Conservation (phyloP, 2,329 filamentous ascomycete genomes). For the Stemphylium lycopersici region DNA sequence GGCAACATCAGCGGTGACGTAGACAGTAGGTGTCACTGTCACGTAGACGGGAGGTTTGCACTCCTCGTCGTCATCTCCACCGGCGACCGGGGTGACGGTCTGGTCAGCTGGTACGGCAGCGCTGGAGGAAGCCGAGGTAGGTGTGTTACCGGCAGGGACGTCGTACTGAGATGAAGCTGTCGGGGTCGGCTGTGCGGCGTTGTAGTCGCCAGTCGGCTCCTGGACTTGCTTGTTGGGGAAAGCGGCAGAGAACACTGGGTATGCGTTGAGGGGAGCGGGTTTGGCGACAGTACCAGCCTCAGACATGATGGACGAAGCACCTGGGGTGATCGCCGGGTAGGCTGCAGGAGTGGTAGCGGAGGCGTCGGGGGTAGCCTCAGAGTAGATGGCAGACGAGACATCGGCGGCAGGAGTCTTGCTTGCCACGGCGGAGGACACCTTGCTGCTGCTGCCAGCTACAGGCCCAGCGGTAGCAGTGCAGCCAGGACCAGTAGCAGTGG, state of each 20-base stretch:
- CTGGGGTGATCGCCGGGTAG: background rate
- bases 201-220: slow-evolving; percentile 1
- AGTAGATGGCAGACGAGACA: slow-evolving; percentile 1
- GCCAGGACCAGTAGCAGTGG: slow-evolving; percentile 30
- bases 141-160: background rate
- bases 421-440: background rate
- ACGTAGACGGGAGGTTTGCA: slow-evolving; percentile 33
- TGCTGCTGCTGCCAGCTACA: slow-evolving; percentile 4
- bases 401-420: slow-evolving; percentile 8
- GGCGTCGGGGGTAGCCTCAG: background rate
- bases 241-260: slow-evolving; percentile 15
- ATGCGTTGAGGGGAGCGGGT: background rate
- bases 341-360: background rate
- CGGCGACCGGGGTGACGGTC: slow-evolving; percentile 6
- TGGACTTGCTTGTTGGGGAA: slow-evolving; percentile 19
- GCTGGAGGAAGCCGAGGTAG: slow-evolving; percentile 7
- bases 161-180: slow-evolving; percentile 4
- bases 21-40: slow-evolving; percentile 37
- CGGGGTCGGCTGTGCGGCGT: slow-evolving; percentile 5
- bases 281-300: slow-evolving; percentile 13
- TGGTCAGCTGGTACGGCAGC: slow-evolving; percentile 13
- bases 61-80: slow-evolving; percentile 12
- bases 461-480: slow-evolving; percentile 30
- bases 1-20: slow-evolving; percentile 30
- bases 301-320: background rate